A percentile compares a stretch with the other conserved stretches of the same genome.
phyloP scores from a whole-genome alignment of 805 yeast species.

The Nakazawaea holstii region DNA sequence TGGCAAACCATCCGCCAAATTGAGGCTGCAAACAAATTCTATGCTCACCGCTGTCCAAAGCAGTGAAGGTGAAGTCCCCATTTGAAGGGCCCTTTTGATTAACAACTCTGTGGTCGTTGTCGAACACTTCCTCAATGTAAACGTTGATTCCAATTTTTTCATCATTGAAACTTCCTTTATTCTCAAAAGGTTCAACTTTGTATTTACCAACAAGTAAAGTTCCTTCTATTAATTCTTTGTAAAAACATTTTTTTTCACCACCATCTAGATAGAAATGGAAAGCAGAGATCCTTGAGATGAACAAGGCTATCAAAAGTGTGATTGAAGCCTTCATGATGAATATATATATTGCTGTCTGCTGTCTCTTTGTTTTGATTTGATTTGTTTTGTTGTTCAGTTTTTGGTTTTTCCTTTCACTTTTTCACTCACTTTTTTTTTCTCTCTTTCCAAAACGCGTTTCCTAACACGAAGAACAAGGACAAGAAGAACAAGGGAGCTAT shows the following conservation, averaged over 20 bases:
- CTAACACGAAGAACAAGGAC: neutral
- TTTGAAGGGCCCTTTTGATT: slow-evolving; percentile 54
- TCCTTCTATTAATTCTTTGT: slow-evolving; percentile 47
- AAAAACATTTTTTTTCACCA: slow-evolving; percentile 49
- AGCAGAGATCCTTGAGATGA: slow-evolving; percentile 24
- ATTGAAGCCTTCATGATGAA: neutral
- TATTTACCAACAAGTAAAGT: slow-evolving; percentile 46
- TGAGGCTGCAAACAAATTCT: slow-evolving; percentile 60
- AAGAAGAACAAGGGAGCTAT: neutral
- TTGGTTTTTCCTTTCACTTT: neutral
- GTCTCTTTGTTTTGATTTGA: neutral
- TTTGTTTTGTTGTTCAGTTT: slow-evolving; percentile 1
- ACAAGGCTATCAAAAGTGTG: neutral
- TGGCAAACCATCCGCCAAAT: slow-evolving; percentile 29
- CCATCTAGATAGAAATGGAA: slow-evolving; percentile 49
- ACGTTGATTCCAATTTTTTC: slow-evolving; percentile 14
- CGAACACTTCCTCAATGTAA: slow-evolving; percentile 59
- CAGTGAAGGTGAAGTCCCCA: slow-evolving; percentile 76
- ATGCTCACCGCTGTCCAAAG: slow-evolving; percentile 83
- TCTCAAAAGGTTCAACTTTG: slow-evolving; percentile 38
- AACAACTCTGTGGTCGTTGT: slow-evolving; percentile 74
- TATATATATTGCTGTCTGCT: neutral
- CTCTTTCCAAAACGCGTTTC: neutral
- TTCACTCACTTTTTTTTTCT: neutral
- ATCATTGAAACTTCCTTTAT: slow-evolving; percentile 5